Base-by-base conservation (phyloP, 768 basidiomycete genomes). In the Suillus spraguei region DNA sequence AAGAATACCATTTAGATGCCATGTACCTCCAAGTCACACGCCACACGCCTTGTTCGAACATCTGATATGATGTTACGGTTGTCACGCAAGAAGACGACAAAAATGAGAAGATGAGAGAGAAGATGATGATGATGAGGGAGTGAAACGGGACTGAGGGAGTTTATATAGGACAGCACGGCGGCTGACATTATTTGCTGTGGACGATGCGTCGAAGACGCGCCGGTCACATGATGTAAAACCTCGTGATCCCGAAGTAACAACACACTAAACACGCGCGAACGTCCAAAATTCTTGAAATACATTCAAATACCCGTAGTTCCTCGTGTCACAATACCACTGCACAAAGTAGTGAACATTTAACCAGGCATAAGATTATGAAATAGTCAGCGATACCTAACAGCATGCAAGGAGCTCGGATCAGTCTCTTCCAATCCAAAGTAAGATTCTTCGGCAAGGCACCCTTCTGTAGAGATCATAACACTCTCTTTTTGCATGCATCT, bases 401-500 rank as follows among this genome's bases (percentile, higher is more conserved):
- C 13, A 22, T 22, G n/a, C 20, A 13, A 22, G n/a, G 11, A 54
- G 6, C 33, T 36, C 35, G 8, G 9, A n/a, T 28, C 5, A 20
- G 14, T 10, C 16, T 24, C 22, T 22, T 10, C 17, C 5, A 24
- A 24, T 28, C 55, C 63, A 72, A 13, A 72, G 10, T 38, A 69
- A 35, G 44, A 58, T 62, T 66, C 52, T 14, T 72, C 73, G 41
- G 66, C 64, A 28, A 87, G 69, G 66, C 77, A 77, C 1, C 84
- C 85, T 3, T 77, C 78, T 6, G 69, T 59, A 58, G 79, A 78
- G 61, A 88, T 86, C 11, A 41, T 41, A 2, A 88, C 82, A 0
- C 85, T 86, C 71, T 90, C 87, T 54, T 72, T 66, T n/a, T 47
- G 69, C 72, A 13, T 88, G 74, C 41, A 87, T 70, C 35, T 77